Conservation (phyloP, 2,329 filamentous ascomycete genomes). For the Sporothrix brunneoviolacea region DNA sequence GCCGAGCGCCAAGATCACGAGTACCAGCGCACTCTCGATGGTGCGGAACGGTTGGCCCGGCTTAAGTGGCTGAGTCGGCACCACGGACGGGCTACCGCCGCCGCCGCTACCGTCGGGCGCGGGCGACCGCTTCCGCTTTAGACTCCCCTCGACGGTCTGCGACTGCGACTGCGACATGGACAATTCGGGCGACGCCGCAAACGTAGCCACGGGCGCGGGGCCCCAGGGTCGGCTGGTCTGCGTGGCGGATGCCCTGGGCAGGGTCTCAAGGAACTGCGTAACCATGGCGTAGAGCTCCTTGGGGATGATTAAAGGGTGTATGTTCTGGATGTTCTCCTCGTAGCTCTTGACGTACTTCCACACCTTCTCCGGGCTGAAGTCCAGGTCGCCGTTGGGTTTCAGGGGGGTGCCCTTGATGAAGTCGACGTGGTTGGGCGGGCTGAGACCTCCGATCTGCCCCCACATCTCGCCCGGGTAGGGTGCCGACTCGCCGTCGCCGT, state of each 20-base stretch:
- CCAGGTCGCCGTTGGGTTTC: conserved; percentile 39
- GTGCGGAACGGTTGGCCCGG: conserved; percentile 54
- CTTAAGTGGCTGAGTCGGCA: conserved; percentile 25
- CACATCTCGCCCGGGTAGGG: conserved; percentile 42
- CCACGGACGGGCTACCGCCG: neutral
- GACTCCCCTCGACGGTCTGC: conserved; percentile 23
- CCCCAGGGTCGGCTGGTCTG: conserved; percentile 3
- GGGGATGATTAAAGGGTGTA: conserved; percentile 57
- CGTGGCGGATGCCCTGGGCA: conserved; percentile 1
- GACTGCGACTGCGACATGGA: neutral
- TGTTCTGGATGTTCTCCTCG: conserved; percentile 55
- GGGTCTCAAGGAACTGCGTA: conserved; percentile 40
- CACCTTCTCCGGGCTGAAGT: conserved; percentile 46
- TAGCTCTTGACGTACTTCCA: conserved; percentile 50
- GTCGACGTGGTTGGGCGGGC: conserved; percentile 31
- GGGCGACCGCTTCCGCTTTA: no score
- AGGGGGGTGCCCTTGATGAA: conserved; percentile 33
- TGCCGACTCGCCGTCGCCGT: neutral
- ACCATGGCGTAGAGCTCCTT: conserved; percentile 47
- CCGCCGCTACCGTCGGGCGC: conserved; percentile 17
- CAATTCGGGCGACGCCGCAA: conserved; percentile 19
- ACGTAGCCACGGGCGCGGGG: conserved; percentile 23
- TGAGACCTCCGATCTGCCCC: conserved; percentile 50
- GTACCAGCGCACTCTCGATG: conserved; percentile 72
- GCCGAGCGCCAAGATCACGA: conserved; percentile 78